Evolutionary conservation across 73 alveolate genomes (phyloP).

Genomic region (Uronychia binucleata): DNA sequence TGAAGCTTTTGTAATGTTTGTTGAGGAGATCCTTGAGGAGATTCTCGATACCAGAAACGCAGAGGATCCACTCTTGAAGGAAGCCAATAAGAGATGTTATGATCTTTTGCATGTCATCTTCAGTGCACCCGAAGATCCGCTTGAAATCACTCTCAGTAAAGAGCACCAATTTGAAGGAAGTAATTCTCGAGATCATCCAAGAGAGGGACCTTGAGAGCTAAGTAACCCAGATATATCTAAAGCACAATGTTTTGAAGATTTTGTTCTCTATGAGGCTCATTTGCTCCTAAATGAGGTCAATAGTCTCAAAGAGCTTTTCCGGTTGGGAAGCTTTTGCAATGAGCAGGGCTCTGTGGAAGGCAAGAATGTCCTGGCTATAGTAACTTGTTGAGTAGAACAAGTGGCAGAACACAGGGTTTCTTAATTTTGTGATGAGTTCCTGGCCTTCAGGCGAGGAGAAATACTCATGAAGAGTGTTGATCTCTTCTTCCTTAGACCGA

Average conservation of each 20-base stretch:
- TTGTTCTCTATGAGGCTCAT: neutral
- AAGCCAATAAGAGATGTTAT: too few relatives aligned
- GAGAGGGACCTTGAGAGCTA: neutral
- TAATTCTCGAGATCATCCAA: neutral
- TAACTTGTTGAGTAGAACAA: neutral
- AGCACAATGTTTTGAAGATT: neutral
- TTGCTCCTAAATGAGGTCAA: neutral
- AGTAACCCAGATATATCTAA: neutral
- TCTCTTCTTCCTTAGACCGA: neutral
- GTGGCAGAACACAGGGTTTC: neutral
- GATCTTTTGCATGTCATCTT: too few relatives aligned
- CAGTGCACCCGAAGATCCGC: neutral
- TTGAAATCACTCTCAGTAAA: neutral
- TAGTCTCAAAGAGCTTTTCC: neutral
- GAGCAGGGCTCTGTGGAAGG: neutral
- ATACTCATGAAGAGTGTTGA: neutral
- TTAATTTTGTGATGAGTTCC: neutral
- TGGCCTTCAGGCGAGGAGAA: neutral
- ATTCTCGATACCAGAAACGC: too few relatives aligned
- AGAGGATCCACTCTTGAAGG: too few relatives aligned
- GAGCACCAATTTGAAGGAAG: neutral
- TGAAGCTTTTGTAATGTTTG: too few relatives aligned
- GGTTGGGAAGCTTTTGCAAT: neutral
- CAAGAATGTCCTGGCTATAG: neutral
- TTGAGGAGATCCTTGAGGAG: too few relatives aligned